Percentiles rank a stretch among this genome's conserved stretches.
Conservation (phyloP, 2,329 filamentous ascomycete genomes). For the Xylariaceae sp. region DNA sequence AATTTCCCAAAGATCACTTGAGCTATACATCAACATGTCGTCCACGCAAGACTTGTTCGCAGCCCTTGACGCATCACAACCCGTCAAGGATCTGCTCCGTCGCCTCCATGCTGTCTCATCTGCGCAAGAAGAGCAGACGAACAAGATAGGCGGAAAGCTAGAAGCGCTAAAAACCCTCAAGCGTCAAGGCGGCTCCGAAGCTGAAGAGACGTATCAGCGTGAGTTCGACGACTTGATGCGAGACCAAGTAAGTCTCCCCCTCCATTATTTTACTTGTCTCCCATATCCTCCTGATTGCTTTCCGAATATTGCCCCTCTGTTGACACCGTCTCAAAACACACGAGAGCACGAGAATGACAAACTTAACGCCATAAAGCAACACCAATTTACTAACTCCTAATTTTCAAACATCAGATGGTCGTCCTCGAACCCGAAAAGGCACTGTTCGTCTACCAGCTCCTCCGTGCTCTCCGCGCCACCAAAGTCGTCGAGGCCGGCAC, state of each 20-base stretch:
- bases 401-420: constrained; percentile 9
- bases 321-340: no score
- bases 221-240: constrained; percentile 16
- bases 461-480: constrained; percentile 44
- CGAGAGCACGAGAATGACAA: no score
- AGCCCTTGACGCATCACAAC: constrained; percentile 12
- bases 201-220: constrained; percentile 4
- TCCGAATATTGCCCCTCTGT: no score
- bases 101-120: constrained; percentile 10
- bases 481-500: constrained; percentile 58
- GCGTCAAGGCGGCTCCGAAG: background rate
- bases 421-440: constrained; percentile 10
- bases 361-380: no score
- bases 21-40: no score
- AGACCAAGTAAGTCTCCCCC: constrained; percentile 2
- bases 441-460: constrained; percentile 39
- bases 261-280: no score
- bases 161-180: constrained; percentile 2
- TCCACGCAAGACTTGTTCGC: no score
- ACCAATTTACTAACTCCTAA: no score
- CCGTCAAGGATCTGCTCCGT: constrained; percentile 10
- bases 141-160: constrained; percentile 3
- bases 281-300: no score
- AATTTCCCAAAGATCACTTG: no score
- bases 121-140: constrained; percentile 11